Conservation (phyloP, 1,284 basidiomycete genomes). For the Rhodotorula mucilaginosa region DNA sequence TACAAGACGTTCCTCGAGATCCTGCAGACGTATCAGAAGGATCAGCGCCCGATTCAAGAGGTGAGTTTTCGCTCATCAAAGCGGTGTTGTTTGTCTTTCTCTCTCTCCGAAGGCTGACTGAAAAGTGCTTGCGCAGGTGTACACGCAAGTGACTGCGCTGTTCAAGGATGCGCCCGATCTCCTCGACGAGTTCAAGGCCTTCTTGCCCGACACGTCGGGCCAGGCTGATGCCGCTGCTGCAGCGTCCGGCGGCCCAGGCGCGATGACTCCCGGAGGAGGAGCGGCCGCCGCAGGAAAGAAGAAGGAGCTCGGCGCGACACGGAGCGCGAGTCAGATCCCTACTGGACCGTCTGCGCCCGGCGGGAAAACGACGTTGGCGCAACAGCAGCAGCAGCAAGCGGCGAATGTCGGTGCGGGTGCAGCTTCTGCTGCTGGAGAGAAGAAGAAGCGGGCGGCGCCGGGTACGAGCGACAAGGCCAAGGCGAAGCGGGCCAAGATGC, state of each 20-base stretch:
- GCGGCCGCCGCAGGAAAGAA: neutral
- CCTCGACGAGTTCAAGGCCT: constrained; percentile 92
- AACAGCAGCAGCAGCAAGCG: neutral
- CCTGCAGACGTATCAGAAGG: constrained; percentile 94
- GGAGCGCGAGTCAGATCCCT: neutral
- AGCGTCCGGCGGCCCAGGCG: neutral
- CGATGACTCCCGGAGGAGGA: neutral
- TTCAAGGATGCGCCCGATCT: constrained; percentile 93
- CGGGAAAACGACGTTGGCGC: neutral
- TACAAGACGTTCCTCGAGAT: constrained; percentile 99
- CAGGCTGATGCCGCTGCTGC: neutral
- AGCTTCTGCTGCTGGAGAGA: constrained; percentile 17
- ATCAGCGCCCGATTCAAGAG: constrained; percentile 81
- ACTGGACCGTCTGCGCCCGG: neutral
- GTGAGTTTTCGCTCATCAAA: constrained; percentile 55
- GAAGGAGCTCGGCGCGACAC: constrained; percentile 1
- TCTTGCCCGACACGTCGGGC: constrained; percentile 67
- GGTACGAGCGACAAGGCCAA: constrained; percentile 41
- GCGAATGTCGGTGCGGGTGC: neutral
- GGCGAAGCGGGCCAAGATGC: constrained; percentile 37
- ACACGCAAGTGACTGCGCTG: constrained; percentile 83
- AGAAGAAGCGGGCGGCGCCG: constrained; percentile 42
- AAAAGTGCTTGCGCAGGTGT: constrained; percentile 64
- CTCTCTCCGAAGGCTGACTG: neutral
- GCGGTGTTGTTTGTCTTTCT: neutral